Evolutionary conservation across 2,329 filamentous ascomycete genomes (phyloP), one percentile per base, ranked within the genome.

Genomic region (Trichophyton mentagrophytes): DNA sequence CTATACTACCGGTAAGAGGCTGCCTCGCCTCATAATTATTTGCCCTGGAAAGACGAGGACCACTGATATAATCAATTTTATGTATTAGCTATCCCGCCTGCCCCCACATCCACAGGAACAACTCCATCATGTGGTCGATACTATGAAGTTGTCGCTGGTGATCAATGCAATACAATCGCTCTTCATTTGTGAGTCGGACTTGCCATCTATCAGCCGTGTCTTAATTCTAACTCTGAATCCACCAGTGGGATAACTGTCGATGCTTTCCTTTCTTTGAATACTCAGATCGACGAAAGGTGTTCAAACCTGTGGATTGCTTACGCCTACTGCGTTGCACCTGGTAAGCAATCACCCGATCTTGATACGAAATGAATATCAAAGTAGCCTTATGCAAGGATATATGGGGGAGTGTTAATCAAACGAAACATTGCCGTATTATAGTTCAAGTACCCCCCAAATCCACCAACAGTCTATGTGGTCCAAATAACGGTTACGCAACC

Each of bases 91-190:
- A 67, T 61, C 15, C 20, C 62, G n/a, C 57, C 65, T 6, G 33
- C 60, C n/a, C 63, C 63, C 17, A 65, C 63, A 3, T 63, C 60
- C 38, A 60, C 13, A 36, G 64, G 62, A 11, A 64, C 63, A 2
- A 66, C 61, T 22, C 38, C 25, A 5, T n/a, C 61, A 11, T 67
- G 66, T 58, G 65, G 65, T 15, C 47, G 40, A 27, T 66, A 64
- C 57, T 67, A 67, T 47, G 36, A 55, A n/a, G 64, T 65, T 22
- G n/a, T 33, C 20, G 6, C 61, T n/a, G 62, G 59, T 33, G 64
- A 67, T 55, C 20, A 56, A 22, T 64, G 63, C 58, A 9, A 13
- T 5, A 61, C 59, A 3, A 30, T 63, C 22, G 59, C 47, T 36
- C 20, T 38, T 40, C 44, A 36, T 9, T 62, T 59, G 22, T 57